phyloP scores from a whole-genome alignment of 257 asterid species.

The Ligustrum vulgare region DNA sequence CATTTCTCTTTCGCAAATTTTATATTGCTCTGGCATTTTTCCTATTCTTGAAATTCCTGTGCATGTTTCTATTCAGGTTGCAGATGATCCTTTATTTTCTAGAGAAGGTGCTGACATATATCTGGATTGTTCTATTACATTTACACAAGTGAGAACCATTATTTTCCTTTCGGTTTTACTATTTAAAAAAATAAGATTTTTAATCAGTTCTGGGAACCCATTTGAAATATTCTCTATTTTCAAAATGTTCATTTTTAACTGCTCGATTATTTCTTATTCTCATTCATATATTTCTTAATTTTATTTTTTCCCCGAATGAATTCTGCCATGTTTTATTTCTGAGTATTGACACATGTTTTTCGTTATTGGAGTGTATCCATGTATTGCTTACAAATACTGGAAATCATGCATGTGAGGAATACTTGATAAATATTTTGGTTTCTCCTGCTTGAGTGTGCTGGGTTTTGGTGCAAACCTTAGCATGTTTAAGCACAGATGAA shows the following conservation, averaged over 20 bases:
- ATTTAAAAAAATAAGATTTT: constrained; percentile 6
- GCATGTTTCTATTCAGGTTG: constrained; percentile 50
- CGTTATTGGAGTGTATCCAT: not conserved
- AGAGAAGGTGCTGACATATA: constrained; percentile 86
- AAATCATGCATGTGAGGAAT: not conserved
- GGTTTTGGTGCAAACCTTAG: too few relatives aligned
- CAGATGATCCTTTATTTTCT: constrained; percentile 66
- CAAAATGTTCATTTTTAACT: not conserved
- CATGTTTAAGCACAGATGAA: too few relatives aligned
- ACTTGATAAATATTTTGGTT: not conserved
- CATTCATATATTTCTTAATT: not conserved
- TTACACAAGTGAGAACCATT: constrained; percentile 72
- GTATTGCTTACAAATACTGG: not conserved
- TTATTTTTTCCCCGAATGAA: not conserved
- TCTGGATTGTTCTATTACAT: constrained; percentile 72
- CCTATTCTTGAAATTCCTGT: constrained; percentile 1
- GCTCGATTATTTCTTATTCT: not conserved
- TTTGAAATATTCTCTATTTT: not conserved
- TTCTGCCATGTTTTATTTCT: not conserved
- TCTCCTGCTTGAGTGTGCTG: not conserved
- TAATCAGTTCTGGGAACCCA: constrained; percentile 3
- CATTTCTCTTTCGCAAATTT: constrained; percentile 12
- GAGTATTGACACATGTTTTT: not conserved
- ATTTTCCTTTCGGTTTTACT: constrained; percentile 12
- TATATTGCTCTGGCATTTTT: constrained; percentile 10